Percentiles rank a stretch among this genome's conserved stretches.
Evolutionary conservation across 2,329 filamentous ascomycete genomes (phyloP).

Genomic region (Exophiala dermatitidis): DNA sequence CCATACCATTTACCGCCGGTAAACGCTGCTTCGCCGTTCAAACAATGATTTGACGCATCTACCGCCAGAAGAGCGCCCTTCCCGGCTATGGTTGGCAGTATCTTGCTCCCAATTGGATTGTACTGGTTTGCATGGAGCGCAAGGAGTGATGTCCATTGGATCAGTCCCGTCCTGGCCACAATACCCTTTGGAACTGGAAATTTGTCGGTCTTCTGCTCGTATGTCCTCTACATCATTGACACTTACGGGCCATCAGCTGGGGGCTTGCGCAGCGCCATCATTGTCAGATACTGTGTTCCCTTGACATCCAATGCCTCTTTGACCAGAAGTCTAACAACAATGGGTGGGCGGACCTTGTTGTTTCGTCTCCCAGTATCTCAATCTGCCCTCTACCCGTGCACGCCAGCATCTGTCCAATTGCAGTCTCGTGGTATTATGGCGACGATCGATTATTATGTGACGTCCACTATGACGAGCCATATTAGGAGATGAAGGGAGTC

Average conservation of each 20-base stretch:
- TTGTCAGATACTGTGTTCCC: conserved; percentile 23
- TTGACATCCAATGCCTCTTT: no score
- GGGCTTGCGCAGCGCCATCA: conserved; percentile 28
- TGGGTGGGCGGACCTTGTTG: no score
- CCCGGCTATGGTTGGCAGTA: conserved; percentile 44
- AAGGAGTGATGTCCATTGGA: conserved; percentile 37
- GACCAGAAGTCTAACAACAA: no score
- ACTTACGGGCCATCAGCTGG: conserved; percentile 29
- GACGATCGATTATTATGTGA: no score
- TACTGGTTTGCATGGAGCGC: conserved; percentile 46
- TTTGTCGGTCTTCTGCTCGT: conserved; percentile 42
- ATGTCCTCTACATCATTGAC: conserved; percentile 30
- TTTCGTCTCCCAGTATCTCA: no score
- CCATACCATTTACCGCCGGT: conserved; percentile 21
- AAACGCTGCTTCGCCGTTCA: conserved; percentile 13
- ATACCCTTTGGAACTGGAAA: conserved; percentile 29
- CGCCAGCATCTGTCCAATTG: no score
- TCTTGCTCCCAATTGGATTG: conserved; percentile 41
- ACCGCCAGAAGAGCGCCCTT: conserved; percentile 46
- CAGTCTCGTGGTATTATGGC: no score
- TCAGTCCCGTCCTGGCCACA: conserved; percentile 28
- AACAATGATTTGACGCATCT: conserved; percentile 25
- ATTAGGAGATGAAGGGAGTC: no score
- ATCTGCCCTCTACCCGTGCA: no score
- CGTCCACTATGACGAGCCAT: no score